A percentile compares a stretch with the other conserved stretches of the same genome.
Evolutionary conservation across 108 stramenopile species (phyloP).

Genomic region (Conticribra guillardii): DNA sequence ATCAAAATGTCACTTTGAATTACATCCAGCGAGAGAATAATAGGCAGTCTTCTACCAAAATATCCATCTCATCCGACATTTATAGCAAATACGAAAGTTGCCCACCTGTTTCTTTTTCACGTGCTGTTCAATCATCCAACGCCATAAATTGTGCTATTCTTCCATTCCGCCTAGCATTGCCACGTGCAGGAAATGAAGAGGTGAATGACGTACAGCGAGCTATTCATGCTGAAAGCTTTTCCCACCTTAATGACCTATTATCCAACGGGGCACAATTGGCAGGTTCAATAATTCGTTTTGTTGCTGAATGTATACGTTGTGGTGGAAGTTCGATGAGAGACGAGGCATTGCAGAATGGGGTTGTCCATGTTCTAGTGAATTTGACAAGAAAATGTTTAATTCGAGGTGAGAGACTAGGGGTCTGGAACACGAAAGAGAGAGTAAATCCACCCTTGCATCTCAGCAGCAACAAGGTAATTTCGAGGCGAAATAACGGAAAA

Average conservation of each 20-base stretch:
- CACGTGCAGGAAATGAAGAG: constrained; percentile 57
- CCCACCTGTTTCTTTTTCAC: constrained; percentile 37
- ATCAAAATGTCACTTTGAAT: constrained; percentile 38
- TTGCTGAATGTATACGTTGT: constrained; percentile 58
- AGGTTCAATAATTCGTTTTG: constrained; percentile 53
- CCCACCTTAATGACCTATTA: constrained; percentile 66
- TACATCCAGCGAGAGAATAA: constrained; percentile 39
- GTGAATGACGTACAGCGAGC: constrained; percentile 54
- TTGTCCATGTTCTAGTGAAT: constrained; percentile 63
- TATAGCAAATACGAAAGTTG: constrained; percentile 23
- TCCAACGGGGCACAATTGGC: constrained; percentile 59
- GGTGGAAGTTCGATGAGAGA: constrained; percentile 78
- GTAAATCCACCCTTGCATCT: neutral
- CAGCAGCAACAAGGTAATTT: neutral
- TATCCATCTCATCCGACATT: constrained; percentile 50
- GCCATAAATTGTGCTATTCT: constrained; percentile 47
- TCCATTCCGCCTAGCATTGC: constrained; percentile 77
- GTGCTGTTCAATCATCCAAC: constrained; percentile 43
- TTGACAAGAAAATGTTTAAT: constrained; percentile 70
- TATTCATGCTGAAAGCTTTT: constrained; percentile 53
- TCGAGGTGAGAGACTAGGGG: constrained; percentile 61
- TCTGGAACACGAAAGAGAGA: constrained; percentile 4
- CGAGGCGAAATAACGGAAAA: neutral
- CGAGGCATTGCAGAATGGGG: constrained; percentile 78
- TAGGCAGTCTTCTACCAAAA: constrained; percentile 27